Evolutionary conservation across 805 yeast genomes (phyloP).

Genomic region (Ogataea zsoltii): DNA sequence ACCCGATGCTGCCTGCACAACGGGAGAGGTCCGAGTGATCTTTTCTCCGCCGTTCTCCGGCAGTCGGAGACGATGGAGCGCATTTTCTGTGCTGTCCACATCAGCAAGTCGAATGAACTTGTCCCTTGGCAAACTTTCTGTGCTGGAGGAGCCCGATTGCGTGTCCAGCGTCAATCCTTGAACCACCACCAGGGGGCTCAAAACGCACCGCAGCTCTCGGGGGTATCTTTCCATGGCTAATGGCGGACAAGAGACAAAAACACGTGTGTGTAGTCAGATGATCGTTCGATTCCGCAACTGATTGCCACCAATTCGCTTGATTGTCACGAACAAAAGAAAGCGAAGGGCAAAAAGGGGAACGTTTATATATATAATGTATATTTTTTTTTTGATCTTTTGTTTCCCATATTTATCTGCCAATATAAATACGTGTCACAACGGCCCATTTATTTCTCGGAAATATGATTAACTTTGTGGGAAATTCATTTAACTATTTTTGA

Average conservation of each 20-base stretch:
- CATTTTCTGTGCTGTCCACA: slow-evolving; percentile 8
- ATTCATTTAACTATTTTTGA: too few species aligned
- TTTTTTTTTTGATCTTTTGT: neutral
- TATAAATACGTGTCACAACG: neutral
- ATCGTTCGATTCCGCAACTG: too few species aligned
- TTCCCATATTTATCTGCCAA: neutral
- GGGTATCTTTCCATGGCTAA: slow-evolving; percentile 42
- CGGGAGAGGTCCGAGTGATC: slow-evolving; percentile 21
- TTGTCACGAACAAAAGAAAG: too few species aligned
- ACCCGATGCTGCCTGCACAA: slow-evolving; percentile 29
- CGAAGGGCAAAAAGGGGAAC: neutral
- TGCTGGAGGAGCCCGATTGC: slow-evolving; percentile 10
- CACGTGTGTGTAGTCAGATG: neutral
- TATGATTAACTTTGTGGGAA: neutral
- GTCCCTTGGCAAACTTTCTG: slow-evolving; percentile 11
- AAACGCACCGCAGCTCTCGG: slow-evolving; percentile 32
- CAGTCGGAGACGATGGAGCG: slow-evolving; percentile 5
- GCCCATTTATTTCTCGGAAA: neutral
- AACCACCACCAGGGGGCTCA: slow-evolving; percentile 41
- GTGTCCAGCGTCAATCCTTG: slow-evolving; percentile 43
- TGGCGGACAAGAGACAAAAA: neutral
- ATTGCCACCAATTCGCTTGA: too few species aligned
- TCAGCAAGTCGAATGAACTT: slow-evolving; percentile 6
- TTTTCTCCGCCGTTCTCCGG: slow-evolving; percentile 12
- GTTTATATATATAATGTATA: neutral